These are phyloP conservation scores for Macrophomina pseudophaseolina DNA, from an alignment of 2,329 filamentous ascomycete genomes.

Conservation along the genomic window DNA sequence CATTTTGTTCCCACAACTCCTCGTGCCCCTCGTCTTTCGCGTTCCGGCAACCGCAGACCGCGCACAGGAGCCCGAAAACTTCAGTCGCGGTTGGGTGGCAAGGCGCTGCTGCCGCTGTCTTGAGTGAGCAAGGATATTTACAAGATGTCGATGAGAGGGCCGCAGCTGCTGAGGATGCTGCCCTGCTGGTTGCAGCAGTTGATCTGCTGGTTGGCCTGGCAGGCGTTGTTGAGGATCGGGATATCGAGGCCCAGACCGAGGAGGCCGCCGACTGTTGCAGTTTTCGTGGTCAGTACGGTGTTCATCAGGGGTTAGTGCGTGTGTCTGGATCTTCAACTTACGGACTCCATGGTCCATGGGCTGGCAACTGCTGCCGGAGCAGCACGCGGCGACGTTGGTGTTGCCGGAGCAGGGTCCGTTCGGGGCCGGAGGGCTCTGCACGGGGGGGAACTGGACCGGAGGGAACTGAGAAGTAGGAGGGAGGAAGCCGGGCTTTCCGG, in stretches of 20 bases:
- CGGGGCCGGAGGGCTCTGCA: not conserved
- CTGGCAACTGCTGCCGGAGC: not conserved
- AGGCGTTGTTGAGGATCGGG: not conserved
- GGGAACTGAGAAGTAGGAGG: too few species aligned
- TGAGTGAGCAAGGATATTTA: not conserved
- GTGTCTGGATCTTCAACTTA: too few species aligned
- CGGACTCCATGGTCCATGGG: too few species aligned
- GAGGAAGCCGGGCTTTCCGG: too few species aligned
- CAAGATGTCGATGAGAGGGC: not conserved
- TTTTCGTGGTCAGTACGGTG: not conserved
- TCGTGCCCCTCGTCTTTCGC: not conserved
- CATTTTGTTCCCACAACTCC: not conserved
- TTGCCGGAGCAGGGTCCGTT: not conserved
- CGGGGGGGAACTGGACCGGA: not conserved
- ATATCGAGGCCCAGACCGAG: not conserved
- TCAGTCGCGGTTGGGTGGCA: too few species aligned
- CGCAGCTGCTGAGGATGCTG: not conserved
- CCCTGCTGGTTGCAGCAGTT: not conserved
- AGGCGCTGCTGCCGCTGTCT: not conserved
- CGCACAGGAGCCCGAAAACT: too few species aligned
- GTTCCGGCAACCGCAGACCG: not conserved
- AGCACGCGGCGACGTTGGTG: conserved; percentile 5
- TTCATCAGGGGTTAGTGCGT: too few species aligned
- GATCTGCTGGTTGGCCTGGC: not conserved
- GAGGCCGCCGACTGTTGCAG: not conserved